Conservation (phyloP, 1,284 basidiomycete species). For the Anthracocystis walkeri region DNA sequence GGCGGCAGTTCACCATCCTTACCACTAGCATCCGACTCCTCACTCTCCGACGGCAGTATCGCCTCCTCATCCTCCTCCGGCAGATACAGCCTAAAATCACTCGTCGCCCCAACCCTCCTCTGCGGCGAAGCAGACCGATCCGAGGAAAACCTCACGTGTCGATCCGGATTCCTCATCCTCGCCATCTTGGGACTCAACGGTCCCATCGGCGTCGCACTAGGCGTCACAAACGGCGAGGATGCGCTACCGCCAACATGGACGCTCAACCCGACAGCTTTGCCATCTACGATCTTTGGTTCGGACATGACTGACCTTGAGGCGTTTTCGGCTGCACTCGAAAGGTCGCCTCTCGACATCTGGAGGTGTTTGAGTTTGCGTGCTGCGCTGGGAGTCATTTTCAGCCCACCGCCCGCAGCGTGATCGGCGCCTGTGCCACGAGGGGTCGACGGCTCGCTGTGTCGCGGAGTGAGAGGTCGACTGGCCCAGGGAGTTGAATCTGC, state of each 20-base stretch:
- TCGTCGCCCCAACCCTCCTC: slow-evolving; percentile 29
- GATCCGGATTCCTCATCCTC: slow-evolving; percentile 18
- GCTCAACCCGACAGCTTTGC: slow-evolving; percentile 36
- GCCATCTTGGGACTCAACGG: slow-evolving; percentile 23
- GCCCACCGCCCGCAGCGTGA: background rate
- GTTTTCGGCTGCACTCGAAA: slow-evolving; percentile 34
- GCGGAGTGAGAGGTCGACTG: slow-evolving; percentile 45
- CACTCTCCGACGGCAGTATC: slow-evolving; percentile 27
- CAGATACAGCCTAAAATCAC: slow-evolving; percentile 46
- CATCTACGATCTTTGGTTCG: slow-evolving; percentile 31
- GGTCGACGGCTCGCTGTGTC: slow-evolving; percentile 48
- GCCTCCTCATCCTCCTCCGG: slow-evolving; percentile 39
- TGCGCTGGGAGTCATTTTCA: slow-evolving; percentile 56
- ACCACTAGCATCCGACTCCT: slow-evolving; percentile 52
- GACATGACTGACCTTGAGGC: slow-evolving; percentile 19
- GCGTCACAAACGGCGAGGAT: slow-evolving; percentile 32
- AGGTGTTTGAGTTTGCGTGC: slow-evolving; percentile 52
- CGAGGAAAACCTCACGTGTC: slow-evolving; percentile 36
- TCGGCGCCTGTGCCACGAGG: slow-evolving; percentile 21
- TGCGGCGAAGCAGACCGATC: slow-evolving; percentile 16
- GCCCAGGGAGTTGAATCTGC: slow-evolving; percentile 52
- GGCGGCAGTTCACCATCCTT: slow-evolving; percentile 49
- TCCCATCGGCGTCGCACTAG: slow-evolving; percentile 31
- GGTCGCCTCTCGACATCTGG: slow-evolving; percentile 57
- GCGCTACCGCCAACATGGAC: slow-evolving; percentile 15